Evolutionary conservation across 805 yeast species (phyloP).

Genomic region (Barnettozyma wickerhamii): DNA sequence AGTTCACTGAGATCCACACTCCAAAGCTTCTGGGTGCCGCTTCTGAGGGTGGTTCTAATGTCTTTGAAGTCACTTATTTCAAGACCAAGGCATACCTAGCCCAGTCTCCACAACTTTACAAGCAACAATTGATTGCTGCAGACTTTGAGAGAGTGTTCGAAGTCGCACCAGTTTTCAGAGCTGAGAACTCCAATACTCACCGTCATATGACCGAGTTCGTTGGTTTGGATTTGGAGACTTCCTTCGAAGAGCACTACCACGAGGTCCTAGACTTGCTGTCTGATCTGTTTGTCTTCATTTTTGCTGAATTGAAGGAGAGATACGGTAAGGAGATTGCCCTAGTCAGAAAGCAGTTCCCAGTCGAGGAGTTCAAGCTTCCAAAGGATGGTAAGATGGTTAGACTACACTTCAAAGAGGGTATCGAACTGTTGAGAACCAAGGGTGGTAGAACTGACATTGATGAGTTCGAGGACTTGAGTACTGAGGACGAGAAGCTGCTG

Average conservation of each 20-base stretch:
- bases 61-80: conserved; percentile 90
- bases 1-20: conserved; percentile 90
- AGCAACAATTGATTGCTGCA: conserved; percentile 96
- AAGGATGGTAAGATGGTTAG: conserved; percentile 91
- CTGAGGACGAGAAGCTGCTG: conserved; percentile 91
- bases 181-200: conserved; percentile 98
- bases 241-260: conserved; percentile 96
- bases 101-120: conserved; percentile 96
- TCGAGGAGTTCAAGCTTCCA: conserved; percentile 95
- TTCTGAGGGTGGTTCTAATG: conserved; percentile 97
- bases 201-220: conserved; percentile 99
- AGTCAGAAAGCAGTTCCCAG: conserved; percentile 94
- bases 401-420: conserved; percentile 87
- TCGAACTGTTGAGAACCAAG: conserved; percentile 75
- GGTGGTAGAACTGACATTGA: conserved; percentile 75
- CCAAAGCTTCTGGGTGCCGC: conserved; percentile 95
- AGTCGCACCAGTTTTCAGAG: conserved; percentile 97
- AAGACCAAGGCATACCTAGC: conserved; percentile 91
- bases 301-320: conserved; percentile 75
- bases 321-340: conserved; percentile 79
- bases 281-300: conserved; percentile 83
- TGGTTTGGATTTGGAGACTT: conserved; percentile 97
- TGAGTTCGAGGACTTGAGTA: conserved; percentile 84
- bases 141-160: conserved; percentile 97
- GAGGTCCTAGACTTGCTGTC: conserved; percentile 67